Percentiles rank a stretch among this genome's conserved stretches.
phyloP scores from a whole-genome alignment of 2,329 filamentous ascomycete genomes.

The Fusarium falciforme region DNA sequence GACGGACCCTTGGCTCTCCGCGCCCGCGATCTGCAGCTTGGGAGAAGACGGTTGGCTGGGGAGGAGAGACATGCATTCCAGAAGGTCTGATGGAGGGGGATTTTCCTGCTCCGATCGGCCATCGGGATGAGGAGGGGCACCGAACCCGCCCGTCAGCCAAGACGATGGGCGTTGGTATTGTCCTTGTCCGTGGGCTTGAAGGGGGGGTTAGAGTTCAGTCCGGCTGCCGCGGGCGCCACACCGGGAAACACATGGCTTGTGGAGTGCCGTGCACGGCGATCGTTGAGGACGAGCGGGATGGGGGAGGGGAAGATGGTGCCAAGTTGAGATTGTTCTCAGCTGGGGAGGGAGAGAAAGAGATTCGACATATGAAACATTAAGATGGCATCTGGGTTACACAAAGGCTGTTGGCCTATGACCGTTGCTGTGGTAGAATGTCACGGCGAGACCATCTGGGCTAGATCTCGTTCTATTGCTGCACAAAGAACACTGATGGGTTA shows the following conservation, averaged over 20 bases:
- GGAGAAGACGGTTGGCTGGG: conserved; percentile 10
- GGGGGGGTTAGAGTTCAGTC: conserved; percentile 13
- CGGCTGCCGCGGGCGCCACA: not conserved
- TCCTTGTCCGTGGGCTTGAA: not conserved
- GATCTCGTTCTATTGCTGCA: not conserved
- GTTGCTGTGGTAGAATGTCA: conserved; percentile 21
- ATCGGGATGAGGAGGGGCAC: not conserved
- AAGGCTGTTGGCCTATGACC: conserved; percentile 4
- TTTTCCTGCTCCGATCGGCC: not conserved
- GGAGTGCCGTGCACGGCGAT: conserved; percentile 13
- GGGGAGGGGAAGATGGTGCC: not conserved
- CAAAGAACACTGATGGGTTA: not conserved
- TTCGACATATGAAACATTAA: conserved; percentile 26
- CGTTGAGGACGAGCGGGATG: conserved; percentile 3
- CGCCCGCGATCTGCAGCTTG: conserved; percentile 19
- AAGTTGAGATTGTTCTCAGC: not conserved
- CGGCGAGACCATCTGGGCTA: not conserved
- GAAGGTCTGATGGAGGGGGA: conserved; percentile 5
- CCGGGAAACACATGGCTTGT: conserved; percentile 32
- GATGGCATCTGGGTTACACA: conserved; percentile 20
- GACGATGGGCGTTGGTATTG: not conserved
- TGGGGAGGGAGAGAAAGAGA: conserved; percentile 3
- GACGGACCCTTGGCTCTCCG: conserved; percentile 22
- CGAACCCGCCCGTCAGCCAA: not conserved
- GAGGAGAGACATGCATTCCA: conserved; percentile 22